Evolutionary conservation across 2,329 filamentous ascomycete genomes (phyloP).

Genomic region (Pseudopithomyces chartarum): DNA sequence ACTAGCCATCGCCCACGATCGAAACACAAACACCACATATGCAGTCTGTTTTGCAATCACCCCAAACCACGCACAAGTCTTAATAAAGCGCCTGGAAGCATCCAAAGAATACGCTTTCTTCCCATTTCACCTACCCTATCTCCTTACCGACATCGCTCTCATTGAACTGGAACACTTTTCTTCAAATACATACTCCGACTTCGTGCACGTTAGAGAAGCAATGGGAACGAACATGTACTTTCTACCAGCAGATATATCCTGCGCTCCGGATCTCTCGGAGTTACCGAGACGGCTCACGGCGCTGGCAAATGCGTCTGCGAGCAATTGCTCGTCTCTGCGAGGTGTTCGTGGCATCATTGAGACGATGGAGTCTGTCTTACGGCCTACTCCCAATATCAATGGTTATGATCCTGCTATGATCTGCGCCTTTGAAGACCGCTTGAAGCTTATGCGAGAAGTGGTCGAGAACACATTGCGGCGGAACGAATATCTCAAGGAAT

Average conservation of each 20-base stretch:
- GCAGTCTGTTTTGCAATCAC: not conserved
- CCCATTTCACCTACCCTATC: not conserved
- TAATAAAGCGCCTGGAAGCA: not conserved
- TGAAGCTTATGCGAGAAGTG: constrained; percentile 6
- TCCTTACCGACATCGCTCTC: constrained; percentile 7
- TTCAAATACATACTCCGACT: constrained; percentile 1
- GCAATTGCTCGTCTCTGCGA: constrained; percentile 1
- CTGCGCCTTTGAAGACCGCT: constrained; percentile 2
- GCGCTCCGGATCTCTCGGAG: not conserved
- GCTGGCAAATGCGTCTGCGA: constrained; percentile 8
- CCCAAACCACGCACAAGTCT: not conserved
- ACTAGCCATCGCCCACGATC: not conserved
- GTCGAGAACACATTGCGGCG: not conserved
- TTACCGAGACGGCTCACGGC: constrained; percentile 11
- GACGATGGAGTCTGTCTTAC: not conserved
- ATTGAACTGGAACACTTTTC: constrained; percentile 1
- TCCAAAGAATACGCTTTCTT: constrained; percentile 5
- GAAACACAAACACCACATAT: not conserved
- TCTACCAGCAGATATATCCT: not conserved
- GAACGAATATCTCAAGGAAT: constrained; percentile 12
- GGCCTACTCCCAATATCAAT: not conserved
- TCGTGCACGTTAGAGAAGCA: constrained; percentile 7
- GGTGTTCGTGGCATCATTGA: not conserved
- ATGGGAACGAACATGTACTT: constrained; percentile 13
- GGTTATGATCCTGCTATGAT: not conserved